Evolutionary conservation across 768 basidiomycete genomes (phyloP).

Genomic region (Punctularia strigosozonata): DNA sequence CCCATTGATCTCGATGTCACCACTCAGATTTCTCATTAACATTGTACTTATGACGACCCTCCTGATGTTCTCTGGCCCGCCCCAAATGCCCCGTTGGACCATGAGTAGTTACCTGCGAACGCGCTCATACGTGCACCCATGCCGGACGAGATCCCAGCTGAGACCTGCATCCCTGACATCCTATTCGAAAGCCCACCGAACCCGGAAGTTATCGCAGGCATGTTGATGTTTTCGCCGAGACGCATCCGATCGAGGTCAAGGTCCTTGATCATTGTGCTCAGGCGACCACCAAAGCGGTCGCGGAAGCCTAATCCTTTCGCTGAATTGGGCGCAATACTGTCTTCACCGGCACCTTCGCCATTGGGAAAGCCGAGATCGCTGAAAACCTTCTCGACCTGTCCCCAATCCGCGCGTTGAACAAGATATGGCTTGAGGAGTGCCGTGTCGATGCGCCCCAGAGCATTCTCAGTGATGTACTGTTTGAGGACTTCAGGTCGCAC

Average conservation of each 20-base stretch:
- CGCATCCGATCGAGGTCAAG: constrained; percentile 67
- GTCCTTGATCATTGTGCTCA: constrained; percentile 85
- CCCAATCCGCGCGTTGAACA: constrained; percentile 84
- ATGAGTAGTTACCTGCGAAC: too few species aligned
- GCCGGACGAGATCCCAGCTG: too few species aligned
- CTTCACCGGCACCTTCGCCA: constrained; percentile 22
- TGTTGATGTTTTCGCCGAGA: constrained; percentile 17
- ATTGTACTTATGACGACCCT: too few species aligned
- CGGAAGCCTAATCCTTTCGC: constrained; percentile 44
- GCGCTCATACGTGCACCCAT: too few species aligned
- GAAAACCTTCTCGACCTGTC: constrained; percentile 72
- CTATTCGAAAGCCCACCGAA: too few species aligned
- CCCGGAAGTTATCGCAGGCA: too few species aligned
- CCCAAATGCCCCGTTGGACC: too few species aligned
- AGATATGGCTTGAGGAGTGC: constrained; percentile 84
- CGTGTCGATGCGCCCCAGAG: constrained; percentile 85
- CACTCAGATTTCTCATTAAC: too few species aligned
- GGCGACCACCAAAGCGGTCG: constrained; percentile 43
- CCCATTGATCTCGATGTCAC: too few species aligned
- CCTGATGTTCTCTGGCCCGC: too few species aligned
- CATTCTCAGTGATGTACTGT: constrained; percentile 90
- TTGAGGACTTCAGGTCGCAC: constrained; percentile 91
- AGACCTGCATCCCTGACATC: too few species aligned
- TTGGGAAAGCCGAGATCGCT: constrained; percentile 42
- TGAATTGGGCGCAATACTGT: too few species aligned